These are phyloP conservation scores for Neospora caninum DNA, from an alignment of 169 alveolate species.

Conservation along the genomic window DNA sequence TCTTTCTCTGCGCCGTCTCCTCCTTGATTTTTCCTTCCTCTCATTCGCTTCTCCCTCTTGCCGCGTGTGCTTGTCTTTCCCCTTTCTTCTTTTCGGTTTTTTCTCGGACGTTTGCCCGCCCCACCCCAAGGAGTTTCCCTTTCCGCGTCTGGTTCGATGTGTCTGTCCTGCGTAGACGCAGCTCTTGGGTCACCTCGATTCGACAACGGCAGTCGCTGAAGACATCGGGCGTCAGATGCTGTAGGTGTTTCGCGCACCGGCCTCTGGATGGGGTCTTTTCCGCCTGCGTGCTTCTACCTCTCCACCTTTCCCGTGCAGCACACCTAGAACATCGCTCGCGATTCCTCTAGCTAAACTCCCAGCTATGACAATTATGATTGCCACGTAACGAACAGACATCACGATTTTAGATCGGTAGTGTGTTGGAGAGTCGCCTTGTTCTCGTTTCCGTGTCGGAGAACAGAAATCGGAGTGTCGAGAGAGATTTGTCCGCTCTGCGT, in stretches of 20 bases:
- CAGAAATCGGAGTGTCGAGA: too few relatives aligned
- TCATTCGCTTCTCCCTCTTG: background rate
- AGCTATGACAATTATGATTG: too few relatives aligned
- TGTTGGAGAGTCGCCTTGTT: too few relatives aligned
- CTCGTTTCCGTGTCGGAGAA: too few relatives aligned
- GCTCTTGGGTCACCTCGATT: slow-evolving; percentile 80
- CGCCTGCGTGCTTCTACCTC: background rate
- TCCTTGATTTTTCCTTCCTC: background rate
- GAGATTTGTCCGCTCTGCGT: background rate
- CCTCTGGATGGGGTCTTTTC: background rate
- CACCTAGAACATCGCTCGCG: too few relatives aligned
- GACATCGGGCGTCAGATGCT: slow-evolving; percentile 84
- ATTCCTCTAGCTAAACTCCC: too few relatives aligned
- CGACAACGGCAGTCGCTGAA: slow-evolving; percentile 85
- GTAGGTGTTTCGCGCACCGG: background rate
- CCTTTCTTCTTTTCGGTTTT: background rate
- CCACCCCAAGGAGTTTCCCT: background rate
- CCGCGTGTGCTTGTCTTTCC: background rate
- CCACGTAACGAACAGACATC: too few relatives aligned
- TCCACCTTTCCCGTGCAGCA: background rate
- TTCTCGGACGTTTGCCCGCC: background rate
- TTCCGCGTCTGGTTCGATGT: background rate
- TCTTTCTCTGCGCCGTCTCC: too few relatives aligned
- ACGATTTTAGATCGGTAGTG: too few relatives aligned
- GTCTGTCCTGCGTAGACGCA: slow-evolving; percentile 63